Percentiles rank a stretch among this genome's conserved stretches.
Conservation (phyloP, 768 basidiomycete species). For the Lentinus brumalis region DNA sequence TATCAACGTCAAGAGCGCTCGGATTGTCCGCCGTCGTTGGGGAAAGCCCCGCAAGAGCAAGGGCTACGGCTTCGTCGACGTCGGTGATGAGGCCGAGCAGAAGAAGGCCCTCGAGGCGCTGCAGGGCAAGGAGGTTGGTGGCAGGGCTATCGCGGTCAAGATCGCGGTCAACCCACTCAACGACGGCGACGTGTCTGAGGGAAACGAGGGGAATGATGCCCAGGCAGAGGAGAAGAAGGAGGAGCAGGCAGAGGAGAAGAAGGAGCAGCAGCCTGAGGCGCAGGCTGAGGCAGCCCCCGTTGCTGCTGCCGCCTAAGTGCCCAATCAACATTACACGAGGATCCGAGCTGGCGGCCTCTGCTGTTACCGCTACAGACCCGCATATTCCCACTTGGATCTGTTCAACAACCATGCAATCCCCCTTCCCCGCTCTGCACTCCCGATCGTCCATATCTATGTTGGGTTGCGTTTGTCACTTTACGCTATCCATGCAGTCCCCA, state of each 20-base stretch:
- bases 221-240: constrained; percentile 19
- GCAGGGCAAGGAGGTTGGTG: constrained; percentile 86
- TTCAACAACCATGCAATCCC: constrained; percentile 22
- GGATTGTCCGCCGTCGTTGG: constrained; percentile 85
- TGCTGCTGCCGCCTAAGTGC: constrained; percentile 24
- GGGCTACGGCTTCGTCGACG: constrained; percentile 98
- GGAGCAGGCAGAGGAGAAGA: constrained; percentile 19
- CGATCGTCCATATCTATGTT: constrained; percentile 15
- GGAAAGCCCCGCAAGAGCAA: constrained; percentile 87
- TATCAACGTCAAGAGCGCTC: constrained; percentile 81
- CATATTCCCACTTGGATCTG: constrained; percentile 12
- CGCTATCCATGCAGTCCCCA: constrained; percentile 23
- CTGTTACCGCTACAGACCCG: constrained; percentile 6
- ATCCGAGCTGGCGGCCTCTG: constrained; percentile 9
- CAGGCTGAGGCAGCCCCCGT: constrained; percentile 24
- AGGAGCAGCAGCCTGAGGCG: neutral
- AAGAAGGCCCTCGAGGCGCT: constrained; percentile 85
- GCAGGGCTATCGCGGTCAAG: constrained; percentile 89
- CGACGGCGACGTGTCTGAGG: constrained; percentile 30
- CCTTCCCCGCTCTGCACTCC: constrained; percentile 7
- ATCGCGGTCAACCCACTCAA: constrained; percentile 84
- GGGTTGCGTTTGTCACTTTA: constrained; percentile 28
- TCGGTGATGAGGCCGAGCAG: constrained; percentile 87
- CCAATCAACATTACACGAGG: constrained; percentile 3
- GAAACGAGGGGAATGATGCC: constrained; percentile 5